These are phyloP conservation scores for Metarhizium guizhouense DNA, from an alignment of 2,329 filamentous ascomycete genomes.

Conservation along the genomic window DNA sequence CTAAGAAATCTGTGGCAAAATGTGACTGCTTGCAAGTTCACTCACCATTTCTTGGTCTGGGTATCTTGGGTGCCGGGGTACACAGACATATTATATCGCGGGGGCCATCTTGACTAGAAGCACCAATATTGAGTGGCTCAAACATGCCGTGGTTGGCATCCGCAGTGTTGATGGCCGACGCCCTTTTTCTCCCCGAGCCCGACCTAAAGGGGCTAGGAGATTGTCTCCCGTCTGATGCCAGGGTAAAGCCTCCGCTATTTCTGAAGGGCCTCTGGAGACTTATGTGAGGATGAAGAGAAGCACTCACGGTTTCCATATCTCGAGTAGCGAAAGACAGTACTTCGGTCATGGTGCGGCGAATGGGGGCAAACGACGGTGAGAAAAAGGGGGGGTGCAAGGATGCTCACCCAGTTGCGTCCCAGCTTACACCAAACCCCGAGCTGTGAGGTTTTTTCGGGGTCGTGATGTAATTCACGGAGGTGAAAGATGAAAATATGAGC, in stretches of 20 bases:
- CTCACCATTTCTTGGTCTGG: conserved; percentile 51
- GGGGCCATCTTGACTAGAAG: conserved; percentile 19
- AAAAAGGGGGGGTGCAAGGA: conserved; percentile 3
- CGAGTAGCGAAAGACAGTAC: conserved; percentile 14
- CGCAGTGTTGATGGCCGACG: conserved; percentile 35
- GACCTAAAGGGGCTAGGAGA: conserved; percentile 6
- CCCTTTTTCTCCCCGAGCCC: conserved; percentile 29
- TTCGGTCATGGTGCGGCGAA: conserved; percentile 13
- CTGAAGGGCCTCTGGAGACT: conserved; percentile 13
- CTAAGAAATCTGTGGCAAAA: background rate
- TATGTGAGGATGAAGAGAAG: conserved; percentile 12
- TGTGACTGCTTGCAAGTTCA: conserved; percentile 5
- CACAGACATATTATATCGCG: conserved; percentile 46
- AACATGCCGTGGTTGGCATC: conserved; percentile 30
- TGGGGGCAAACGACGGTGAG: conserved; percentile 1
- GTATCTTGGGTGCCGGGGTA: conserved; percentile 47
- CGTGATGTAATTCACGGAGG: background rate
- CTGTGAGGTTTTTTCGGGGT: background rate
- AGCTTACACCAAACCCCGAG: conserved; percentile 2
- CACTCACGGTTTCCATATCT: conserved; percentile 14
- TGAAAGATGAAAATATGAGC: background rate
- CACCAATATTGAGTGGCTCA: conserved; percentile 19
- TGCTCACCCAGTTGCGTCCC: conserved; percentile 2
- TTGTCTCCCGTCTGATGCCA: conserved; percentile 5
- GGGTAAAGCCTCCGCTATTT: conserved; percentile 5